Conservation (phyloP, 148 eudicot species). For the Persicaria tinctoria region DNA sequence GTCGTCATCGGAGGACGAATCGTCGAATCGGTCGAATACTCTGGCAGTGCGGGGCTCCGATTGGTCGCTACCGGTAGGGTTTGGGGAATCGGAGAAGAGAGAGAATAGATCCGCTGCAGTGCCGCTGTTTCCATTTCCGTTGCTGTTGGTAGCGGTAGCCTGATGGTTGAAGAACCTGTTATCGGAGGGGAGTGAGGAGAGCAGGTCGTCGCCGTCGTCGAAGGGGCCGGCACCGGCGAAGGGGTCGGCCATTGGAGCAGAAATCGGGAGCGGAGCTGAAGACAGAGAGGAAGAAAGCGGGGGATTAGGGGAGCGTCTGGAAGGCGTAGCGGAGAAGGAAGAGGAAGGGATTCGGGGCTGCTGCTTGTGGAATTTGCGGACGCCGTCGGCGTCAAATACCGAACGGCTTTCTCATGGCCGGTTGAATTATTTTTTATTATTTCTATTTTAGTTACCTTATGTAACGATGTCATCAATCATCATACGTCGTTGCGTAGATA, state of each 20-base stretch:
- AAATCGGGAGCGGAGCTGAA: background rate
- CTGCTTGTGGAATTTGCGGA: background rate
- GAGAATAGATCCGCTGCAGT: background rate
- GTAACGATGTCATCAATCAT: background rate
- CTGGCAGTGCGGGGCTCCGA: conserved; percentile 26
- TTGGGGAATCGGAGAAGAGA: conserved; percentile 1
- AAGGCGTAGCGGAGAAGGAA: background rate
- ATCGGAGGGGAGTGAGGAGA: conserved; percentile 19
- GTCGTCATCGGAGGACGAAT: conserved; percentile 36
- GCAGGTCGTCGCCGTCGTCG: conserved; percentile 23
- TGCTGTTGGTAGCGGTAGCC: conserved; percentile 10
- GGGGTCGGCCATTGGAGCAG: conserved; percentile 26
- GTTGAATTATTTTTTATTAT: background rate
- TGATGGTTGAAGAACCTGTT: conserved; percentile 3
- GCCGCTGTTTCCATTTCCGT: background rate
- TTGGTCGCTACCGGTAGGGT: conserved; percentile 5
- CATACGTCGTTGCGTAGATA: background rate
- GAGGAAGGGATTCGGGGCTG: background rate
- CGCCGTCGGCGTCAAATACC: background rate
- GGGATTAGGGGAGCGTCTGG: background rate
- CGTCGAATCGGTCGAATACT: conserved; percentile 65
- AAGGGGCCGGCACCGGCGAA: conserved; percentile 19
- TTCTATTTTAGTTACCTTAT: background rate
- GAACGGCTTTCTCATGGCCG: conserved; percentile 6
- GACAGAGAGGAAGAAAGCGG: too few relatives aligned